Evolutionary conservation across 2,329 filamentous ascomycete species (phyloP).

Genomic region (Trichoderma koningiopsis): DNA sequence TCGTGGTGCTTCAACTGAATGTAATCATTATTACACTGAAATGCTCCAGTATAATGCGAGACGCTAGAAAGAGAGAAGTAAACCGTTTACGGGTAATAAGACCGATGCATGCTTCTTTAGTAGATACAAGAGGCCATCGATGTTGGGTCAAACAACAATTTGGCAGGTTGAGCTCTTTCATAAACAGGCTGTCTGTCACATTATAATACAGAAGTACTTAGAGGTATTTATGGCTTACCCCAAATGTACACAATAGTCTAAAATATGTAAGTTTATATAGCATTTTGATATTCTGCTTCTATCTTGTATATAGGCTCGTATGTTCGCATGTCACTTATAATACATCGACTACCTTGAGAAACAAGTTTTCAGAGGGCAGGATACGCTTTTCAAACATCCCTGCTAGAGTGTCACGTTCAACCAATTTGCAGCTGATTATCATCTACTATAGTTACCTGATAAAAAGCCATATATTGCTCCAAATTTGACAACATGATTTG

Average conservation of each 20-base stretch:
- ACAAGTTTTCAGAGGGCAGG: not conserved
- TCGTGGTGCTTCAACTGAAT: not conserved
- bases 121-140: not conserved
- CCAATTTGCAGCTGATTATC: not conserved
- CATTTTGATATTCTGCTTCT: not conserved
- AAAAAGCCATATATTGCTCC: not conserved
- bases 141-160: not conserved
- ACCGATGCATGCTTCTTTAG: conserved; percentile 6
- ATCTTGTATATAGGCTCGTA: not conserved
- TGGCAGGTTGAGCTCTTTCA: not conserved
- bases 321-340: not conserved
- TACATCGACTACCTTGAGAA: not conserved
- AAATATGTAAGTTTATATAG: not conserved
- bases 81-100: not conserved
- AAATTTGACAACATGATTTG: not conserved
- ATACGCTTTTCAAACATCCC: not conserved
- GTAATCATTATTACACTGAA: not conserved
- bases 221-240: no score
- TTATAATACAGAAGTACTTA: not conserved
- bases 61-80: not conserved
- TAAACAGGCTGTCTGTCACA: not conserved
- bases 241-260: not conserved
- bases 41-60: not conserved
- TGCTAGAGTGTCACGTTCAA: not conserved
- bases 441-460: not conserved